Conservation (phyloP, 495 filamentous ascomycete species). For the Penicillium cosmopolitanum region DNA sequence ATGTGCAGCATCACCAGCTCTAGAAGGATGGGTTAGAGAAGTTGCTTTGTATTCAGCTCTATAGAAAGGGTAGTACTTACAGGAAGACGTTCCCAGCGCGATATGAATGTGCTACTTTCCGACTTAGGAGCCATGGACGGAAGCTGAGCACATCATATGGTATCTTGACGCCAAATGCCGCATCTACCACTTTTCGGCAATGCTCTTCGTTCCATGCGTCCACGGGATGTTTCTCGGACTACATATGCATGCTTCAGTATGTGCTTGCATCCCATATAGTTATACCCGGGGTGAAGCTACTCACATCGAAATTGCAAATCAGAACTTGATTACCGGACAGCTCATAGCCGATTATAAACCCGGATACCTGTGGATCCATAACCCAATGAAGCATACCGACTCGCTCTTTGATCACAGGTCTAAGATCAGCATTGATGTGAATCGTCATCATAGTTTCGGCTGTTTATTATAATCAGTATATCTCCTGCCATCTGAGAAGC, state of each 20-base stretch:
- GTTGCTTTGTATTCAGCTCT: not conserved
- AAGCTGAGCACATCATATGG: conserved; percentile 43
- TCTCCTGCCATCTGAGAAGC: no score
- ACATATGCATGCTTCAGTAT: not conserved
- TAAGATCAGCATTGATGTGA: conserved; percentile 45
- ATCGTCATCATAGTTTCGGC: conserved; percentile 53
- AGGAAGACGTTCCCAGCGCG: conserved; percentile 37
- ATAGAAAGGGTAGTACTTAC: conserved; percentile 24
- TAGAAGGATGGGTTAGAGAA: conserved; percentile 12
- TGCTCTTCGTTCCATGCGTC: conserved; percentile 40
- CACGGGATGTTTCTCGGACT: conserved; percentile 32
- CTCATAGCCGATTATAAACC: conserved; percentile 48
- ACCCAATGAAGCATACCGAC: conserved; percentile 51
- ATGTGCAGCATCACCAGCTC: conserved; percentile 57
- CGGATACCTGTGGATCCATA: conserved; percentile 43
- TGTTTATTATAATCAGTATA: conserved; percentile 9
- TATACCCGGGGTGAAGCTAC: not conserved
- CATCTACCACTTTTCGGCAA: conserved; percentile 33
- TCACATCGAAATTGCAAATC: conserved; percentile 44
- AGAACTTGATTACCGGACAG: conserved; percentile 42
- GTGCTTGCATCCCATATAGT: not conserved
- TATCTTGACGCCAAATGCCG: conserved; percentile 37
- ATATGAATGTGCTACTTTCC: conserved; percentile 41
- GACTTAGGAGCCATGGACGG: conserved; percentile 44
- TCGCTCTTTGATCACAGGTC: conserved; percentile 35